Percentiles rank a stretch among this genome's conserved stretches.
These are phyloP conservation scores for Melanogaster broomeanus DNA, from an alignment of 768 basidiomycete genomes.

Conservation along the genomic window DNA sequence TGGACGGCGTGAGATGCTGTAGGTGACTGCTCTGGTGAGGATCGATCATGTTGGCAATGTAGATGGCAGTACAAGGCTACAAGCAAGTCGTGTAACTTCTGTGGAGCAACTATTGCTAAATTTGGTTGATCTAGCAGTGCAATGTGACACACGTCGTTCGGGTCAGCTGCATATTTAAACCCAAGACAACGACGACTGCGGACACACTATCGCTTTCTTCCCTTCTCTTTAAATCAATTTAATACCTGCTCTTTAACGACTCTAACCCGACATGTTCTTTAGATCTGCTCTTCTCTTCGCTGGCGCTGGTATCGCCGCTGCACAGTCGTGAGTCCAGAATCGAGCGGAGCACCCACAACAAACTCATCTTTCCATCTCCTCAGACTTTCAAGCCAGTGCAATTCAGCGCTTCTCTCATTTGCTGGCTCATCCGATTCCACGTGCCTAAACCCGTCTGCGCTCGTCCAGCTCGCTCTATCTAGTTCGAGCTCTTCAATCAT, in stretches of 20 bases:
- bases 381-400: conserved; percentile 41
- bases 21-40: too few relatives aligned
- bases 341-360: neutral
- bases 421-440: conserved; percentile 36
- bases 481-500: conserved; percentile 36
- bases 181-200: neutral
- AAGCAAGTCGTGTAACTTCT: too few relatives aligned
- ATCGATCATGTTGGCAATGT: too few relatives aligned
- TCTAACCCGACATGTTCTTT: conserved; percentile 24
- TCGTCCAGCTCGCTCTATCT: conserved; percentile 28
- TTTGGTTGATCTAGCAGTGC: too few relatives aligned
- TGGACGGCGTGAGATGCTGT: too few relatives aligned
- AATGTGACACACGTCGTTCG: too few relatives aligned
- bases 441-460: conserved; percentile 42
- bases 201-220: neutral
- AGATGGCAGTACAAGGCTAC: too few relatives aligned
- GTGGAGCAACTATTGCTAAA: too few relatives aligned
- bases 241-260: neutral
- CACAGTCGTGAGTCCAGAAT: conserved; percentile 43
- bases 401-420: conserved; percentile 45
- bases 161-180: neutral
- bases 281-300: conserved; percentile 27
- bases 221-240: neutral
- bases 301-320: conserved; percentile 39
- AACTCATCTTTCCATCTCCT: neutral